Base-by-base conservation (phyloP, 73 alveolate species). In the Paramecium pentaurelia region DNA sequence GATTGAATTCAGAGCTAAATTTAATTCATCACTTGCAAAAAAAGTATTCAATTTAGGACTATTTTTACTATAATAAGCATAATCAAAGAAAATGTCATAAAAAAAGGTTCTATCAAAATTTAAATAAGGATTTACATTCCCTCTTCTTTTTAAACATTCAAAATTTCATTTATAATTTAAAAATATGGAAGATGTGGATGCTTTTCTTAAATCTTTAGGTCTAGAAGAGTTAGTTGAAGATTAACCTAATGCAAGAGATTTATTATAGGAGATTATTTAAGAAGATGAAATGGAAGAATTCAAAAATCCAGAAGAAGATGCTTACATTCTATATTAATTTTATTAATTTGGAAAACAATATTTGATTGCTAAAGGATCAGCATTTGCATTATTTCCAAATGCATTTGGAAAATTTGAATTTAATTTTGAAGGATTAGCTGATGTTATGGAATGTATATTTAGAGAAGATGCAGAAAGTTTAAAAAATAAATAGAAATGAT, bases 121-220 rank as follows among this genome's bases (percentile, higher is more conserved):
- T 34, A 64, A 64, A 34, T 64, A 64, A 64, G 84, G 37, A 10
- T 42, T 75, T 38, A 75, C 60, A 14, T 75, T 75, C 27, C 68
- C 88, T 12, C 37, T 75, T 4, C 36, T 75, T 22, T 38, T 75
- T 16, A 75, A 37, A 18, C 38, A 38, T 16, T 75, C 88, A 37
- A 75, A 75, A 42, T 38, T 42, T 75, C 88, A 75, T 42, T 38
- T 75, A 36, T 18, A 75, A 75, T 75, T 75, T 36, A 75, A 42
- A 42, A 75, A 75, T 38, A 36, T 42, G 58, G 88, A 75, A 75
- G 88, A 75, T 42, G 47, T 75, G 14, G 88, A 75, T 27, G 60
- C 34, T 1, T 75, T 75, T 22, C 36, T 75, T 2, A 36, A 5
- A 75, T 38, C 68, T 22, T 11, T 75, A 25, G 88, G 88, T 4